A percentile compares a stretch with the other conserved stretches of the same genome.
phyloP scores from a whole-genome alignment of 768 basidiomycete genomes.

The Russula virescens region DNA sequence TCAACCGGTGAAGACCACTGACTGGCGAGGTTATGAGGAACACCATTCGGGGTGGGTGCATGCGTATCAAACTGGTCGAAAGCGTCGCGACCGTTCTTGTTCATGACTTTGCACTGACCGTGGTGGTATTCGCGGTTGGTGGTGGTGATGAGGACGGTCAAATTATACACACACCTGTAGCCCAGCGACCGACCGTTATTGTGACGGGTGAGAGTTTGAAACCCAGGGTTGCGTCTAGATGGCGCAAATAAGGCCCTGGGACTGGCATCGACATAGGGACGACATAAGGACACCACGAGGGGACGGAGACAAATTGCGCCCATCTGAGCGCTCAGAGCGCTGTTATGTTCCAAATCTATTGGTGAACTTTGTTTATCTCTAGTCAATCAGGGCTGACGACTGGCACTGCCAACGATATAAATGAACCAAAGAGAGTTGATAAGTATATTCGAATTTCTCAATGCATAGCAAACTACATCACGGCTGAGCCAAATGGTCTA shows the following conservation, averaged over 20 bases:
- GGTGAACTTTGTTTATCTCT: not conserved
- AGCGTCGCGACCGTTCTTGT: not conserved
- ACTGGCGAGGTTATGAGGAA: not conserved
- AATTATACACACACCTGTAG: not conserved
- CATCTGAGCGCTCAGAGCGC: constrained; percentile 1
- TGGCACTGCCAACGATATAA: not conserved
- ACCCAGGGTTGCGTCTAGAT: not conserved
- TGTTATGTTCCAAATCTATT: not conserved
- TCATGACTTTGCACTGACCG: not conserved
- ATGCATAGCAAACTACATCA: not conserved
- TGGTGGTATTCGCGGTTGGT: not conserved
- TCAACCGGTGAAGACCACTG: not conserved
- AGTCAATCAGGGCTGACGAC: not conserved
- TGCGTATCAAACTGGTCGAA: not conserved
- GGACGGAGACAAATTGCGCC: not conserved
- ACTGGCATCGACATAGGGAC: not conserved
- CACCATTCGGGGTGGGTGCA: not conserved
- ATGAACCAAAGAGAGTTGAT: too few relatives aligned
- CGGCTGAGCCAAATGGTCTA: not conserved
- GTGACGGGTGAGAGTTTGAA: not conserved
- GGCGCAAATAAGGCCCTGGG: not conserved
- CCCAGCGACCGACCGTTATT: not conserved
- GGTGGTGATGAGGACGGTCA: not conserved
- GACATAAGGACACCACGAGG: not conserved
- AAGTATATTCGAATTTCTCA: too few relatives aligned